A percentile compares a stretch with the other conserved stretches of the same genome.
phyloP scores from a whole-genome alignment of 2,329 filamentous ascomycete species.

The Leptographium procerum region DNA sequence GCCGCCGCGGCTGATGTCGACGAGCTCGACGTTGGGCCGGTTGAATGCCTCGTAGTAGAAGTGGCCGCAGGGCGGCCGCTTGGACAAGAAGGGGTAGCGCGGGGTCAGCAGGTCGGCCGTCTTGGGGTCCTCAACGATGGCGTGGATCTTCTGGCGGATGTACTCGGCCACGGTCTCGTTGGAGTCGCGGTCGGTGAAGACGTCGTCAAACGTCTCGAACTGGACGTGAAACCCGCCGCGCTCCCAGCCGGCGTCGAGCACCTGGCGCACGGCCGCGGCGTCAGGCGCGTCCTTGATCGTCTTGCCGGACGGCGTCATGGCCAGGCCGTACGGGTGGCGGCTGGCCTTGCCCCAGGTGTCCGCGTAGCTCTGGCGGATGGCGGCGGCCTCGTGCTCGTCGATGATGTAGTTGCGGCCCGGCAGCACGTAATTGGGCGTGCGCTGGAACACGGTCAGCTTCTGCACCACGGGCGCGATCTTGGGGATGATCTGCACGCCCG shows the following conservation, averaged over 20 bases:
- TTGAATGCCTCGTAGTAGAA: conserved; percentile 38
- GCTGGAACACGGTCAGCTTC: conserved; percentile 68
- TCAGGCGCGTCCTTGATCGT: not conserved
- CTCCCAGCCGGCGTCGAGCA: conserved; percentile 6
- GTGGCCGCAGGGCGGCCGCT: conserved; percentile 33
- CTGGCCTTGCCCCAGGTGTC: not conserved
- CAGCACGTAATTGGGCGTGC: conserved; percentile 60
- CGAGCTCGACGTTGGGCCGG: conserved; percentile 30
- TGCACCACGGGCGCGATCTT: conserved; percentile 51
- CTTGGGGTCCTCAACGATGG: conserved; percentile 22
- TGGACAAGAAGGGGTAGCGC: conserved; percentile 32
- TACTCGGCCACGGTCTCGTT: conserved; percentile 20
- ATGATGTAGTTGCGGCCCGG: conserved; percentile 17
- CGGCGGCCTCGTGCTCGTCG: not conserved
- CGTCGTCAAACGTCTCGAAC: conserved; percentile 13
- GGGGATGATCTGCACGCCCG: conserved; percentile 65
- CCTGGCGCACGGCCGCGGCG: not conserved
- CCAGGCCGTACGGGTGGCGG: not conserved
- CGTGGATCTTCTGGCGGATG: conserved; percentile 23
- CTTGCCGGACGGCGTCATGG: conserved; percentile 4
- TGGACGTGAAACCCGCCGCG: conserved; percentile 6
- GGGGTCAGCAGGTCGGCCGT: conserved; percentile 24
- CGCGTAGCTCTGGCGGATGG: not conserved
- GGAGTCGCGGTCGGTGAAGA: conserved; percentile 16
- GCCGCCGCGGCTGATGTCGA: conserved; percentile 33